Conservation (phyloP, 805 yeast species). For the Ogataea sp. region DNA sequence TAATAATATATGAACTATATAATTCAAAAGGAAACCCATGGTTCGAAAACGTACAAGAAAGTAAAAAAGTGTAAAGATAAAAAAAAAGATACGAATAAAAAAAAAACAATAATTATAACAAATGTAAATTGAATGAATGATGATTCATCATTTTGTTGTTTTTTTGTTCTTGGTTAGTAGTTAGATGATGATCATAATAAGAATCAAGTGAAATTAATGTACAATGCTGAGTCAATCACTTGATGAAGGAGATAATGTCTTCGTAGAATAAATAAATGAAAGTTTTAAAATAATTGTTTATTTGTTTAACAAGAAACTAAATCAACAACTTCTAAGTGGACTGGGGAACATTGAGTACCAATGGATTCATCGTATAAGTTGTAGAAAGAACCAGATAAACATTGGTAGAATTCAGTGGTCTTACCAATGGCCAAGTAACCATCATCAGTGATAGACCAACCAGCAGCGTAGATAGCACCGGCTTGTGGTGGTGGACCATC, state of each 20-base stretch:
- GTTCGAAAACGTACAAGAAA: not conserved
- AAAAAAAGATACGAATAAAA: not conserved
- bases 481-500: constrained; percentile 64
- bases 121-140: not conserved
- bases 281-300: not conserved
- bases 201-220: too few relatives aligned
- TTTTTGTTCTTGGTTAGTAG: too few relatives aligned
- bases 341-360: constrained; percentile 38
- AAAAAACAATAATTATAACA: not conserved
- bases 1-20: not conserved
- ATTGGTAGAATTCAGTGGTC: constrained; percentile 42
- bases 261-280: constrained; percentile 1
- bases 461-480: constrained; percentile 44
- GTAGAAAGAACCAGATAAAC: constrained; percentile 50
- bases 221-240: not conserved
- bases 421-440: constrained; percentile 44
- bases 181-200: not conserved
- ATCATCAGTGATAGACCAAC: constrained; percentile 38
- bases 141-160: too few relatives aligned
- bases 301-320: constrained; percentile 32
- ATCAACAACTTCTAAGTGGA: constrained; percentile 36
- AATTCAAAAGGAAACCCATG: constrained; percentile 1
- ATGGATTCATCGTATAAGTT: constrained; percentile 44
- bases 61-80: not conserved
- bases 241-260: not conserved